Base-by-base conservation (phyloP, 164 flowering plant genomes). In the Vitis amurensis region DNA sequence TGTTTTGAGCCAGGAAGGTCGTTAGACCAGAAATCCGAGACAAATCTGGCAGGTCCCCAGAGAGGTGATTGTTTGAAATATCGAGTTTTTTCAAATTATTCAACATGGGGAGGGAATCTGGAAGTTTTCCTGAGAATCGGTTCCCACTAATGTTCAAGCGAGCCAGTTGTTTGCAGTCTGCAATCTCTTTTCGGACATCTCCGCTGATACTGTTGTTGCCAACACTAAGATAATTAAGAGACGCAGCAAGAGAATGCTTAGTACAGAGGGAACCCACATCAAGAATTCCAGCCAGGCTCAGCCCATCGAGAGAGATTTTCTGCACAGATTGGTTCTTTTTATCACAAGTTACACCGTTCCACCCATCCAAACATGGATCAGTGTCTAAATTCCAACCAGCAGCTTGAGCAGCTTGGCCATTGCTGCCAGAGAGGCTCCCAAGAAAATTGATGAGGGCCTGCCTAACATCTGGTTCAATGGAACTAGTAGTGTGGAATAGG, bases 11-110 rank as follows among this genome's bases (percentile, higher is more conserved):
- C 9, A 74, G 71, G 67, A 89, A 82, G 3, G 64, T 55, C 29
- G 31, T 56, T 66, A 86, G 53, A 52, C 88, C 86, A 0, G 89
- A 80, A 53, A 87, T 79, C 50, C 71, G 15, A 2, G 84, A 19
- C 59, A 87, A 65, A 69, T 84, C 78, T 11, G 91, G 90, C 74
- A 88, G 52, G 5, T 59, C 27, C 13, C 88, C 89, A 1, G 89
- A 71, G 59, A 88, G 74, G 3, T 59, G 59, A 29, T 86, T 88
- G 70, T 72, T n/a, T 0, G 87, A 83, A 29, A 88, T 61, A 49
- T 77, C 80, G 3, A 88, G 74, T 50, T 55, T 60, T 64, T 84
- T 84, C 60, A 86, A 66, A 61, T 84, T 85, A 13, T 59, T 74
- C 50, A 85, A 67, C 67, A 19, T 15, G 4, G 87, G 57, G 23